These are phyloP conservation scores for Nitzschia sp. DNA, from an alignment of 108 stramenopile species.

Conservation along the genomic window DNA sequence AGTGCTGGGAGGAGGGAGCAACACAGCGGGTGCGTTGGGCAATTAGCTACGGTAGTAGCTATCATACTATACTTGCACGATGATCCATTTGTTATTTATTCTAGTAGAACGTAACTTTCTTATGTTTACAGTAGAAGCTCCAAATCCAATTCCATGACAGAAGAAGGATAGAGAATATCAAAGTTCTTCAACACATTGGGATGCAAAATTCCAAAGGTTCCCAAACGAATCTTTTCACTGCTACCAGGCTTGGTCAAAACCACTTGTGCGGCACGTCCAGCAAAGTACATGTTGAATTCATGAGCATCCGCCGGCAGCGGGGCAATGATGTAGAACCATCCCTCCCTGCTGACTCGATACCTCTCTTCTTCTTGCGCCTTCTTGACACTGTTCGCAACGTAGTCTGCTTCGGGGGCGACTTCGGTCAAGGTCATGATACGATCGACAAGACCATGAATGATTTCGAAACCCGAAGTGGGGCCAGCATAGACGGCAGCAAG, in stretches of 20 bases:
- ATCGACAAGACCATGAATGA: conserved; percentile 97
- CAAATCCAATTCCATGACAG: conserved; percentile 91
- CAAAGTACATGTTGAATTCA: conserved; percentile 85
- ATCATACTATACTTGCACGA: too few species aligned
- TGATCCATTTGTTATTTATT: too few species aligned
- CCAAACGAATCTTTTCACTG: conserved; percentile 58
- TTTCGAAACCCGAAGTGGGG: conserved; percentile 96
- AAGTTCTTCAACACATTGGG: conserved; percentile 93
- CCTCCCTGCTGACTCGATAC: conserved; percentile 77
- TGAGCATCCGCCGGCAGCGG: conserved; percentile 48
- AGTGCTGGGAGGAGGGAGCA: too few species aligned
- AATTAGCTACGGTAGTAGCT: too few species aligned
- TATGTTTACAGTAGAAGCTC: conserved; percentile 91
- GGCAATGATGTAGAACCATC: conserved; percentile 83
- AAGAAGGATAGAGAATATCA: conserved; percentile 90
- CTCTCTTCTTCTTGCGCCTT: conserved; percentile 57
- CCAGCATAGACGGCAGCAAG: conserved; percentile 93
- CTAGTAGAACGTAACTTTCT: too few species aligned
- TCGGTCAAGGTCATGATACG: conserved; percentile 94
- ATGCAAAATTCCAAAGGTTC: conserved; percentile 97
- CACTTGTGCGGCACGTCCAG: conserved; percentile 94
- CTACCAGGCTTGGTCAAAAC: conserved; percentile 70
- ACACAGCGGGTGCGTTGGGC: too few species aligned
- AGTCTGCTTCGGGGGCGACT: conserved; percentile 81
- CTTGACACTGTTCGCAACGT: conserved; percentile 67